Evolutionary conservation across 2,329 filamentous ascomycete genomes (phyloP).

Genomic region (Xylariaceae sp.): DNA sequence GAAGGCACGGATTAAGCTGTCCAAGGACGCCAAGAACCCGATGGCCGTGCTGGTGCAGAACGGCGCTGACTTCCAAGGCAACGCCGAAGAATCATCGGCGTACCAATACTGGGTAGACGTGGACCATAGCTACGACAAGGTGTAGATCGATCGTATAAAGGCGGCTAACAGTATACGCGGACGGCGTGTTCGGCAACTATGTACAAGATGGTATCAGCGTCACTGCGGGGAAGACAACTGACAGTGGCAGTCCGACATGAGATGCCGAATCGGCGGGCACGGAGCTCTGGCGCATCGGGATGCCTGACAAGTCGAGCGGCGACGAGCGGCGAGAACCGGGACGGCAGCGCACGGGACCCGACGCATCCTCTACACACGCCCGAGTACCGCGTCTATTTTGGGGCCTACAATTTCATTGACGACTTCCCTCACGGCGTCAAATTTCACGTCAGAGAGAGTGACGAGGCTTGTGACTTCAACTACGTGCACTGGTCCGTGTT

Average conservation of each 20-base stretch:
- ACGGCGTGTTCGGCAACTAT: slow-evolving; percentile 1
- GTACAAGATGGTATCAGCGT: not conserved
- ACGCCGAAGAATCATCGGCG: slow-evolving; percentile 58
- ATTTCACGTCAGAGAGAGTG: slow-evolving; percentile 61
- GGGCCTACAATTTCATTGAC: slow-evolving; percentile 60
- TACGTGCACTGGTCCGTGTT: slow-evolving; percentile 71
- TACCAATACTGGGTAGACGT: slow-evolving; percentile 69
- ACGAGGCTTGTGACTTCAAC: slow-evolving; percentile 60
- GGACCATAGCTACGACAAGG: slow-evolving; percentile 48
- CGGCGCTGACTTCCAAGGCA: slow-evolving; percentile 63
- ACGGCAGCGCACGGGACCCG: slow-evolving; percentile 57
- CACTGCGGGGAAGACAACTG: not conserved
- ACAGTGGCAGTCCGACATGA: not conserved
- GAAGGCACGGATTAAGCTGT: slow-evolving; percentile 58
- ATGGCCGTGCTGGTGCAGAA: slow-evolving; percentile 62
- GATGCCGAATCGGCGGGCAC: slow-evolving; percentile 14
- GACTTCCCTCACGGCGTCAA: slow-evolving; percentile 65
- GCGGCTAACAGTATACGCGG: slow-evolving; percentile 66
- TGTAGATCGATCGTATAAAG: slow-evolving; percentile 60
- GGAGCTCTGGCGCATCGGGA: slow-evolving; percentile 68
- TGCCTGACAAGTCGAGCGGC: slow-evolving; percentile 64
- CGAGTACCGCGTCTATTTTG: slow-evolving; percentile 69
- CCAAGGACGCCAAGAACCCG: slow-evolving; percentile 54
- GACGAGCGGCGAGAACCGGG: slow-evolving; percentile 66
- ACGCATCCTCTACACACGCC: slow-evolving; percentile 44